Evolutionary conservation across 2,329 filamentous ascomycete genomes (phyloP).

Genomic region (Uncinocarpus reesii): DNA sequence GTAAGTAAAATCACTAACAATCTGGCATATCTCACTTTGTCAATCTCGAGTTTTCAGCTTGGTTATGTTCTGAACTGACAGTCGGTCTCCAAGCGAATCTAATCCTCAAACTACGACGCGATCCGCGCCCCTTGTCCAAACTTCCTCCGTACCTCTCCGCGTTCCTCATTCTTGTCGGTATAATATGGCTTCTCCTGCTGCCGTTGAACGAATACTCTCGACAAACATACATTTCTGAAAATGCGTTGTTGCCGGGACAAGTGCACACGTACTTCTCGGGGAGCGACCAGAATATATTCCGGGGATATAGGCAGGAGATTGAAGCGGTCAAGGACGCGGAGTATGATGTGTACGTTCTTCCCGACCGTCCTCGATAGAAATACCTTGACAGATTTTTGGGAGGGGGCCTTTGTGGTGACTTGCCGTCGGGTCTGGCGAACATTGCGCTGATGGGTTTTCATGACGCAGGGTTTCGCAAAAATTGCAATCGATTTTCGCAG

Average conservation of each 20-base stretch:
- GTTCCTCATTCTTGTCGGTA: conserved; percentile 71
- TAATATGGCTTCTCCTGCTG: conserved; percentile 80
- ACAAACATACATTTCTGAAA: conserved; percentile 92
- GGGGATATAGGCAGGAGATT: conserved; percentile 79
- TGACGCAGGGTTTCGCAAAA: conserved; percentile 49
- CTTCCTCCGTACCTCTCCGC: conserved; percentile 80
- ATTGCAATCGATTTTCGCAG: conserved; percentile 63
- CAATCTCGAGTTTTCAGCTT: neutral
- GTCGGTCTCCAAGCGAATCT: conserved; percentile 22
- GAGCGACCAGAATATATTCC: conserved; percentile 88
- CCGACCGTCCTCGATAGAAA: neutral
- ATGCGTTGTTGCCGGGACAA: conserved; percentile 87
- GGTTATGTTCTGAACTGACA: neutral
- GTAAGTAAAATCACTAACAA: conserved; percentile 23
- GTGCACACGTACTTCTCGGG: conserved; percentile 97
- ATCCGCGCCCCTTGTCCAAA: conserved; percentile 61
- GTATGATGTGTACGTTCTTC: conserved; percentile 26
- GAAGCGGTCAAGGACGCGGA: conserved; percentile 40
- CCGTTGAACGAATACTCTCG: conserved; percentile 86
- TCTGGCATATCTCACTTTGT: neutral
- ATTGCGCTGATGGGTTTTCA: neutral
- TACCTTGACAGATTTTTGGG: neutral
- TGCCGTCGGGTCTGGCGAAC: conserved; percentile 10
- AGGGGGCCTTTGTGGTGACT: neutral
- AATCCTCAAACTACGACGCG: conserved; percentile 54